Percentiles rank a stretch among this genome's conserved stretches.
Evolutionary conservation across 2,329 filamentous ascomycete genomes (phyloP).

Genomic region (Penicillium sp.): DNA sequence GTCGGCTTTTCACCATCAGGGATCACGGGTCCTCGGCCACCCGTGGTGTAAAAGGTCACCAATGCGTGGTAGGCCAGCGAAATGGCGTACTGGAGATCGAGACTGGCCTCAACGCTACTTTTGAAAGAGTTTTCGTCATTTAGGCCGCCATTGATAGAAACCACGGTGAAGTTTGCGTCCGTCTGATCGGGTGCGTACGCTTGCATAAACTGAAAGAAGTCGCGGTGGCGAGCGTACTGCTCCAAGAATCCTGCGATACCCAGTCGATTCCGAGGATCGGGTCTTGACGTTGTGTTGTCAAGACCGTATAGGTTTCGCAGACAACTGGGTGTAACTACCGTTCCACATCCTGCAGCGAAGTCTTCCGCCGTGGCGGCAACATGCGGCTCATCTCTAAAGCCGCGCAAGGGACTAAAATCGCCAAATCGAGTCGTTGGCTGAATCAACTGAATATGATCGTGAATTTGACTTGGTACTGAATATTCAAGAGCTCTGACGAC

Average conservation of each 20-base stretch:
- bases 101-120: conserved; percentile 58
- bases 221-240: conserved; percentile 53
- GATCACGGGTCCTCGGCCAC: conserved; percentile 54
- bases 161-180: conserved; percentile 57
- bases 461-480: conserved; percentile 59
- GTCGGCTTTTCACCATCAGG: conserved; percentile 49
- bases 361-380: conserved; percentile 16
- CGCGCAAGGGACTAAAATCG: conserved; percentile 46
- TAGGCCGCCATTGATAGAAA: conserved; percentile 57
- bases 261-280: conserved; percentile 40
- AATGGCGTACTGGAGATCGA: conserved; percentile 63
- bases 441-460: conserved; percentile 59
- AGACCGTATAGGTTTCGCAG: conserved; percentile 53
- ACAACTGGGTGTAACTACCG: conserved; percentile 49
- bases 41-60: conserved; percentile 61
- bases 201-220: conserved; percentile 58
- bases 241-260: conserved; percentile 53
- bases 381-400: conserved; percentile 19
- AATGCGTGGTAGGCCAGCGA: conserved; percentile 56
- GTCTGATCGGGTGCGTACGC: conserved; percentile 54
- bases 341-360: conserved; percentile 37
- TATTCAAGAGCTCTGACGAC: conserved; percentile 60
- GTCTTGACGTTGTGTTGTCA: conserved; percentile 27
- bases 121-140: conserved; percentile 48
- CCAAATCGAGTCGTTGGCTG: conserved; percentile 66